Base-by-base conservation (phyloP, 768 basidiomycete genomes). In the Cytidiella melzeri region DNA sequence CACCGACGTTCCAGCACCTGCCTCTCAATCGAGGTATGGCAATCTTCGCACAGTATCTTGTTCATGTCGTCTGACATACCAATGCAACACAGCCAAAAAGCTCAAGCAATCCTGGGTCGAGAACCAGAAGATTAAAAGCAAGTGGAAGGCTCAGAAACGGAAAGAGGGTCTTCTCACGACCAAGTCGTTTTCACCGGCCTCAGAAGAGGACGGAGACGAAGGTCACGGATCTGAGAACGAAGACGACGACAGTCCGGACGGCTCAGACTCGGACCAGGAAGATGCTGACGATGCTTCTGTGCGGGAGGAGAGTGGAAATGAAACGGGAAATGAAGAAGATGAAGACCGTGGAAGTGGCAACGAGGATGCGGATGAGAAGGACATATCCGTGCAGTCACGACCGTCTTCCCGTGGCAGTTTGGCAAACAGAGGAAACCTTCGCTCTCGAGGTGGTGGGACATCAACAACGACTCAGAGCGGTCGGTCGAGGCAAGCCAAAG, bases 81-180 rank as follows among this genome's bases (percentile, higher is more conserved):
- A 43, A 28, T 36, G 19, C 42, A 43, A 21, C 54, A 10, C 55
- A 92, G 92, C 92, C 18, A 87, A 79, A 64, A 83, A 81, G 57
- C 71, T 94, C 50, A 94, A 92, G 67, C 76, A 79, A 61, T 75
- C 79, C 50, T 93, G 92, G 81, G 76, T 94, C 9, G 75, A 85
- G 48, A 81, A 75, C 52, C 76, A 76, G 51, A 91, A 90, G 68
- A 77, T 90, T 48, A 87, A 84, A 60, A 79, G 76, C 56, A 77
- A 84, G 69, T 92, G 89, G 86, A 84, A 77, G 59, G 72, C 78
- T 28, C 73, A 87, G 69, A 87, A 84, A 68, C 74, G 75, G 51
- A 72, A 67, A 62, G 71, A 73, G 51, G 71, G 69, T 15, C 56
- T 71, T 20, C 50, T 56, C 24, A 46, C 61, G 7, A 20, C 50